These are phyloP conservation scores for Tilletiaria anomala DNA, from an alignment of 1,284 basidiomycete genomes.

Conservation along the genomic window DNA sequence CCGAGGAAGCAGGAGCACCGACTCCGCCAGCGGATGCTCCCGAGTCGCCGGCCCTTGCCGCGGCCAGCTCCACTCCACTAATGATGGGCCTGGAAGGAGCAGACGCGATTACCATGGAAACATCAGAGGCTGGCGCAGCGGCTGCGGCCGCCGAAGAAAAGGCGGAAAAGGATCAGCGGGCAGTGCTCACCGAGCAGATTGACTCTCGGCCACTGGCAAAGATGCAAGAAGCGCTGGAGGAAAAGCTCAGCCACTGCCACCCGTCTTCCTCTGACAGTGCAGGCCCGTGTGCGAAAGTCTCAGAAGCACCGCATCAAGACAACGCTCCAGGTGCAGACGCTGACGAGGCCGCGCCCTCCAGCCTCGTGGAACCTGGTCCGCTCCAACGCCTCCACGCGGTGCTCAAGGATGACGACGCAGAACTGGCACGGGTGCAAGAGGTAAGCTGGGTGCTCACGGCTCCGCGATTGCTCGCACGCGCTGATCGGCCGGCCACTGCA, in stretches of 20 bases:
- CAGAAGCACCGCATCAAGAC: no score
- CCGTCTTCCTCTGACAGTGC: slow-evolving; percentile 50
- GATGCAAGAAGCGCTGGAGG: slow-evolving; percentile 52
- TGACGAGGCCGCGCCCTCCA: slow-evolving; percentile 7
- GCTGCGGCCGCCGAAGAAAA: slow-evolving; percentile 1
- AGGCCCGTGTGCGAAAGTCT: slow-evolving; percentile 2
- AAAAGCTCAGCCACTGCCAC: no score
- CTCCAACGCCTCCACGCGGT: no score
- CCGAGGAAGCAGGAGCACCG: not conserved
- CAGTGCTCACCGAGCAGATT: slow-evolving; percentile 60
- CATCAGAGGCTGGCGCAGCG: slow-evolving; percentile 12
- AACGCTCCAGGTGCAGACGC: slow-evolving; percentile 8
- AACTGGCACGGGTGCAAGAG: slow-evolving; percentile 59
- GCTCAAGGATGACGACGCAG: slow-evolving; percentile 73
- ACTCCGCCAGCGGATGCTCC: not conserved
- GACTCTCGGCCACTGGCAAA: slow-evolving; percentile 74
- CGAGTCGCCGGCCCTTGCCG: no score
- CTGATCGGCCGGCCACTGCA: slow-evolving; percentile 35
- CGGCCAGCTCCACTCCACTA: no score
- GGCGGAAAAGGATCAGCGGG: slow-evolving; percentile 25
- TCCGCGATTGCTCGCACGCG: not conserved
- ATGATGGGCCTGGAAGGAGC: no score
- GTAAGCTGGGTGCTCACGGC: slow-evolving; percentile 43
- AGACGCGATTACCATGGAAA: not conserved
- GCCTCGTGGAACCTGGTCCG: slow-evolving; percentile 43